Evolutionary conservation across 2,329 filamentous ascomycete species (phyloP).

Genomic region (Bimuria novae-zelandiae): DNA sequence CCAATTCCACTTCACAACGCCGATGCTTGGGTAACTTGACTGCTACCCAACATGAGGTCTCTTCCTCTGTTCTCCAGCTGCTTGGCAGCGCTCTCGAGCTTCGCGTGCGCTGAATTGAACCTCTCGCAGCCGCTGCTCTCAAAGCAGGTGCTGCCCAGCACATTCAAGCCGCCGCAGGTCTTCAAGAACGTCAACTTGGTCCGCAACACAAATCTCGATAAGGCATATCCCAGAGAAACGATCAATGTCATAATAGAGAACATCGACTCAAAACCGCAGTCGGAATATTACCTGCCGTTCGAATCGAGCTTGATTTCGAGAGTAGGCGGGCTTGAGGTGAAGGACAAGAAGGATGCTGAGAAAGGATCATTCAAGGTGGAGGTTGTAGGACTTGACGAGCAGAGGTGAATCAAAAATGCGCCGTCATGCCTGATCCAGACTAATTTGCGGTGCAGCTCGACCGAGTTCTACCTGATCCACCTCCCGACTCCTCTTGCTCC

Average conservation of each 20-base stretch:
- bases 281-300: conserved; percentile 91
- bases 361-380: conserved; percentile 71
- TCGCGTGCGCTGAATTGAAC: conserved; percentile 62
- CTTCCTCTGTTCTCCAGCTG: conserved; percentile 44
- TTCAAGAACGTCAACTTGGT: conserved; percentile 95
- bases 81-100: conserved; percentile 64
- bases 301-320: conserved; percentile 73
- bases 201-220: conserved; percentile 88
- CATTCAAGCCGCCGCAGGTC: conserved; percentile 82
- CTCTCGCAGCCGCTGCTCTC: conserved; percentile 61
- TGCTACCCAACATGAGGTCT: conserved; percentile 48
- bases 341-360: conserved; percentile 81
- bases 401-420: too few relatives aligned
- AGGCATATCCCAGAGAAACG: conserved; percentile 85
- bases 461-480: conserved; percentile 80
- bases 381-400: conserved; percentile 62
- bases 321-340: conserved; percentile 86
- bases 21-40: conserved; percentile 39
- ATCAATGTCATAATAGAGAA: conserved; percentile 97
- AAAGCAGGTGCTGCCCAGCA: conserved; percentile 53
- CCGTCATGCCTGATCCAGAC: conserved; percentile 8
- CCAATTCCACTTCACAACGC: conserved; percentile 25
- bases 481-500: conserved; percentile 77
- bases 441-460: conserved; percentile 50
- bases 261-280: conserved; percentile 74